Conservation (phyloP, 352 stramenopile genomes). For the Phytophthora quininea region DNA sequence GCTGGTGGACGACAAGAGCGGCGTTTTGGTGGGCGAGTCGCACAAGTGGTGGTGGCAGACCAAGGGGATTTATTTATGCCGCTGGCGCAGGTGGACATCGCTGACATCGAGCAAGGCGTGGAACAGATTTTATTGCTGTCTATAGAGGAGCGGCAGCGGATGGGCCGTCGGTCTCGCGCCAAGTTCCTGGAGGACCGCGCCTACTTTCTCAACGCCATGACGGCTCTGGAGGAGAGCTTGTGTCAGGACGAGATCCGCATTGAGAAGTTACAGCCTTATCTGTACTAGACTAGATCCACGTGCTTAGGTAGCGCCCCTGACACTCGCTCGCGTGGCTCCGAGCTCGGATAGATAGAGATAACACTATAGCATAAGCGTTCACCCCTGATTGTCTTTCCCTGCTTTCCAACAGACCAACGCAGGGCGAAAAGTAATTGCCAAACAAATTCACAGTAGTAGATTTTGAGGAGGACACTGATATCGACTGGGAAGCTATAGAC, state of each 20-base stretch:
- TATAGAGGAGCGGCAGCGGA: constrained; percentile 74
- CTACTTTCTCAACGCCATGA: constrained; percentile 86
- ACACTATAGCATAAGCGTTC: constrained; percentile 10
- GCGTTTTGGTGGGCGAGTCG: constrained; percentile 66
- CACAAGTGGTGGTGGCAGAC: constrained; percentile 83
- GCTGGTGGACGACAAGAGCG: constrained; percentile 72
- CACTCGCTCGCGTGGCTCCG: constrained; percentile 4
- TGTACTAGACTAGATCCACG: constrained; percentile 53
- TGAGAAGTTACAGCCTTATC: constrained; percentile 75
- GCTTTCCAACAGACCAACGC: no score
- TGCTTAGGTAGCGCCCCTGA: neutral
- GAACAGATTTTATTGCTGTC: constrained; percentile 75
- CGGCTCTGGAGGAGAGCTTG: constrained; percentile 74
- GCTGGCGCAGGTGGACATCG: constrained; percentile 62
- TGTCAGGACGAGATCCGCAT: constrained; percentile 83
- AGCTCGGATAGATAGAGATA: constrained; percentile 42
- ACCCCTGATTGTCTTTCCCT: neutral
- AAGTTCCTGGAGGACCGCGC: constrained; percentile 81
- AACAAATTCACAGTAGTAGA: constrained; percentile 28
- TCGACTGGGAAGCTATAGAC: constrained; percentile 13
- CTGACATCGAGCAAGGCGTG: constrained; percentile 69
- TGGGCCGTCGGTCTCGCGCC: constrained; percentile 67
- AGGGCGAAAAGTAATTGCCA: neutral
- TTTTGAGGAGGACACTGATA: constrained; percentile 30
- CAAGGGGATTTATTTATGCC: constrained; percentile 87